Evolutionary conservation across 306 rosid species (phyloP).

Genomic region (Crataegus laevigata): DNA sequence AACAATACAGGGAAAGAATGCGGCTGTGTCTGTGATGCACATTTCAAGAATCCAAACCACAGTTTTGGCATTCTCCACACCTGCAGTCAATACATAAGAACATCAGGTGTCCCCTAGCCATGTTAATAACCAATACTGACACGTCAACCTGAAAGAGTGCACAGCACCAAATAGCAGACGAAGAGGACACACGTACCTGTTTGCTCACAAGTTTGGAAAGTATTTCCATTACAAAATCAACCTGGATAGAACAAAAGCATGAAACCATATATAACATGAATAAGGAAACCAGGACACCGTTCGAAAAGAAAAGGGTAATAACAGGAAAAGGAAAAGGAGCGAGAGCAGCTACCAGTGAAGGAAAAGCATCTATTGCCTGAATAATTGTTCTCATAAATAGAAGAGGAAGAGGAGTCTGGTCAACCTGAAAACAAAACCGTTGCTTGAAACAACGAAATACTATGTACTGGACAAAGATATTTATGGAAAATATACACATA

Average conservation of each 20-base stretch:
- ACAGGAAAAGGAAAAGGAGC: background rate
- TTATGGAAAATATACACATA: conserved; percentile 11
- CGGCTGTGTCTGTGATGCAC: conserved; percentile 92
- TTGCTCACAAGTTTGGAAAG: conserved; percentile 79
- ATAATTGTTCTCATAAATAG: conserved; percentile 99
- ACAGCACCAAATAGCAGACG: background rate
- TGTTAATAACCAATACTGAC: background rate
- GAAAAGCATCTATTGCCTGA: conserved; percentile 98
- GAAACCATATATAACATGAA: background rate
- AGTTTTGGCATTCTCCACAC: conserved; percentile 98
- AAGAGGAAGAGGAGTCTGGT: conserved; percentile 90
- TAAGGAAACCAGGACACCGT: background rate
- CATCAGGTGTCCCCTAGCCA: conserved; percentile 17
- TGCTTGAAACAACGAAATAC: background rate
- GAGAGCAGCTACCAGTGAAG: conserved; percentile 52
- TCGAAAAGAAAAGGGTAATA: background rate
- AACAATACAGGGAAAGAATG: conserved; percentile 84
- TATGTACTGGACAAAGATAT: background rate
- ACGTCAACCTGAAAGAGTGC: background rate
- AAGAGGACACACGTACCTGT: conserved; percentile 47
- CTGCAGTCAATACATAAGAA: conserved; percentile 37
- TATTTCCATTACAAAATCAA: conserved; percentile 99
- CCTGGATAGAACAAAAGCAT: conserved; percentile 44
- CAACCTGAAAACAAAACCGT: conserved; percentile 50
- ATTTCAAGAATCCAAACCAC: conserved; percentile 97